Evolutionary conservation across 208 protist species (phyloP).

Genomic region (Crithidia thermophila): DNA sequence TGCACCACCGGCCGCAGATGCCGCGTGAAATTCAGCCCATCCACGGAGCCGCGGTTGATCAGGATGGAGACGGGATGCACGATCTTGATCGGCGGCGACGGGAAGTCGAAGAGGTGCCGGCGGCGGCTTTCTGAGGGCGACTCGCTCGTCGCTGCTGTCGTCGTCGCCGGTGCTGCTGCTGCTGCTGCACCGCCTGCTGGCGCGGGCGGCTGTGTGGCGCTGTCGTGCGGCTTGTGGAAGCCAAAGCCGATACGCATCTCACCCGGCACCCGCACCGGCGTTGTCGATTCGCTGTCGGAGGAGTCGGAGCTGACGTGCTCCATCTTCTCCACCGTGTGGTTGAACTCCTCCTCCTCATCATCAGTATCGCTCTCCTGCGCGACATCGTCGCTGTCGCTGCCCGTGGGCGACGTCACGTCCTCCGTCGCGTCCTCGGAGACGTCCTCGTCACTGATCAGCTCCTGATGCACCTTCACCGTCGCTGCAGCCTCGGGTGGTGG

Average conservation of each 20-base stretch:
- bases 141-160: neutral
- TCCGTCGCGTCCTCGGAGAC: neutral
- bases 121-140: neutral
- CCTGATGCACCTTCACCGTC: neutral
- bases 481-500: neutral
- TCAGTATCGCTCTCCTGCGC: conserved; percentile 1
- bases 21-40: neutral
- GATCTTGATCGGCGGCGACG: conserved; percentile 19
- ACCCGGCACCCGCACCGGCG: neutral
- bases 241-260: conserved; percentile 11
- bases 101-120: conserved; percentile 20
- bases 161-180: neutral
- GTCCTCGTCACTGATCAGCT: neutral
- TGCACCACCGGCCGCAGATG: conserved; percentile 32
- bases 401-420: neutral
- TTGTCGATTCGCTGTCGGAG: neutral
- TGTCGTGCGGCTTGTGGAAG: neutral
- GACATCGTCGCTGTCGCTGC: neutral
- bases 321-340: conserved; percentile 13
- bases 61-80: conserved; percentile 36
- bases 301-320: neutral
- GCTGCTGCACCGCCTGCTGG: no score
- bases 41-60: conserved; percentile 18
- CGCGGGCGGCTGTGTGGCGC: no score
- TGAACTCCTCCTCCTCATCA: conserved; percentile 4